phyloP scores from a whole-genome alignment of 306 rosid genomes.

The Malus sylvestris region DNA sequence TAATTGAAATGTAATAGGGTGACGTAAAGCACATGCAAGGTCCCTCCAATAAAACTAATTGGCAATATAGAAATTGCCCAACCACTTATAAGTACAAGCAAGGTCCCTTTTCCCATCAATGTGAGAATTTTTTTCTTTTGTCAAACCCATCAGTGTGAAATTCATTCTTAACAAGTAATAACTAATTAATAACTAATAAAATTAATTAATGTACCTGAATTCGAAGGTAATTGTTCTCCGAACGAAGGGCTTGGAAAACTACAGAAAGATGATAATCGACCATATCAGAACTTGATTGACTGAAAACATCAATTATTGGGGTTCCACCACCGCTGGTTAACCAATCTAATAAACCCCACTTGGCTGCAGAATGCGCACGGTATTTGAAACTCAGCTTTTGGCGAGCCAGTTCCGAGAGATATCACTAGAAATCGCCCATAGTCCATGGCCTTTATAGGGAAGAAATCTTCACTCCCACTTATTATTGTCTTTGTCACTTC shows the following conservation, averaged over 20 bases:
- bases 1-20: too few relatives aligned
- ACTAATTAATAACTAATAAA: too few relatives aligned
- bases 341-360: conserved; percentile 41
- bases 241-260: conserved; percentile 19
- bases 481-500: conserved; percentile 41
- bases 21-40: too few relatives aligned
- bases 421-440: conserved; percentile 29
- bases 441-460: conserved; percentile 19
- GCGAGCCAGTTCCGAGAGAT: conserved; percentile 49
- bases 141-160: too few relatives aligned
- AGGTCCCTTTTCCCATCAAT: too few relatives aligned
- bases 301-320: conserved; percentile 20
- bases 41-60: too few relatives aligned
- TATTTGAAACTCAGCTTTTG: conserved; percentile 16
- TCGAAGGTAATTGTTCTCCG: conserved; percentile 32
- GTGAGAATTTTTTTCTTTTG: too few relatives aligned
- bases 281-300: conserved; percentile 18
- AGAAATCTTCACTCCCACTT: conserved; percentile 12
- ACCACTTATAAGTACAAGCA: too few relatives aligned
- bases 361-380: conserved; percentile 22
- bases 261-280: conserved; percentile 24
- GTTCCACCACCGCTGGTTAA: conserved; percentile 24
- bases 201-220: conserved; percentile 21
- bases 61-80: too few relatives aligned
- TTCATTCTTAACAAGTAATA: too few relatives aligned